phyloP scores from a whole-genome alignment of 768 basidiomycete species.

The Auriscalpium microsporum region DNA sequence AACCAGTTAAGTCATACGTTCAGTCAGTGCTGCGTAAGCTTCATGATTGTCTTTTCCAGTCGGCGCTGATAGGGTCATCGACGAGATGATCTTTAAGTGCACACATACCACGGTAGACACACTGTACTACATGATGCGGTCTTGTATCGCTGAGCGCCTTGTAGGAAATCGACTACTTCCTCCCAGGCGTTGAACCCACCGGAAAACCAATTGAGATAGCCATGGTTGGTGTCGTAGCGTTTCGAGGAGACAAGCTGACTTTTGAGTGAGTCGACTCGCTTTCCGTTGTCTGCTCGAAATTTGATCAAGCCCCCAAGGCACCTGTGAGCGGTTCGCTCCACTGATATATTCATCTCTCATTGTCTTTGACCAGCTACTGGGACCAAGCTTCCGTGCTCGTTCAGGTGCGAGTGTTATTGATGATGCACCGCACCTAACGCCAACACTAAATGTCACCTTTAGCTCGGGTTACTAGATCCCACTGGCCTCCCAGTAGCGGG shows the following conservation, averaged over 20 bases:
- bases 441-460: background rate
- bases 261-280: slow-evolving; percentile 31
- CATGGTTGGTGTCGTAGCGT: slow-evolving; percentile 36
- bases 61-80: slow-evolving; percentile 36
- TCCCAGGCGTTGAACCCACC: slow-evolving; percentile 24
- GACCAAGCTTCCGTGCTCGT: slow-evolving; percentile 40
- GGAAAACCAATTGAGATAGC: slow-evolving; percentile 34
- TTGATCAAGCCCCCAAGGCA: slow-evolving; percentile 16
- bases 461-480: slow-evolving; percentile 30
- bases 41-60: slow-evolving; percentile 15
- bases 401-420: slow-evolving; percentile 22
- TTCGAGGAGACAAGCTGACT: slow-evolving; percentile 41
- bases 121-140: background rate
- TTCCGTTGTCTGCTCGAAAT: background rate
- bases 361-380: slow-evolving; percentile 29
- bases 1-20: slow-evolving; percentile 22
- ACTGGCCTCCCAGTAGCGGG: slow-evolving; percentile 29
- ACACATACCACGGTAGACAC: slow-evolving; percentile 28
- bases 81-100: slow-evolving; percentile 40
- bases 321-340: slow-evolving; percentile 16
- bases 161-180: slow-evolving; percentile 35
- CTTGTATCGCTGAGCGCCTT: background rate
- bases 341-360: background rate
- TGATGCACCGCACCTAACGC: background rate
- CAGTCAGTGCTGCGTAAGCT: background rate